Percentiles rank a stretch among this genome's conserved stretches.
Evolutionary conservation across 768 basidiomycete species (phyloP).

Genomic region (Tephrocybe sp.): DNA sequence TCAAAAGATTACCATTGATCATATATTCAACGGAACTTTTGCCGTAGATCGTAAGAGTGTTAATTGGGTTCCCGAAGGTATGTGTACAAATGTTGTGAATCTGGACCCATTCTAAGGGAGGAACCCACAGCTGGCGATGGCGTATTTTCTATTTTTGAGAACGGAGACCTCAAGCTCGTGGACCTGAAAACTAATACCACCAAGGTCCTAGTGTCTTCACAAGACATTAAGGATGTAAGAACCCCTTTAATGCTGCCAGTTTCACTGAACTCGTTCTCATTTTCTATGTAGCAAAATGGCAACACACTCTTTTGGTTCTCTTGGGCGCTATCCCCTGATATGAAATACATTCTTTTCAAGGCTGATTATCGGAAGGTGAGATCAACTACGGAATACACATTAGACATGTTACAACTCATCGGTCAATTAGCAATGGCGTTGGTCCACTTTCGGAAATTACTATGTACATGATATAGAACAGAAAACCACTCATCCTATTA

Average conservation of each 20-base stretch:
- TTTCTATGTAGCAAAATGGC: slow-evolving; percentile 55
- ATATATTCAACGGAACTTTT: slow-evolving; percentile 93
- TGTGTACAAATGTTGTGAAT: slow-evolving; percentile 13
- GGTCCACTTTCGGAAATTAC: slow-evolving; percentile 88
- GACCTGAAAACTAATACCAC: slow-evolving; percentile 77
- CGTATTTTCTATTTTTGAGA: slow-evolving; percentile 67
- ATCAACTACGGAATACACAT: neutral
- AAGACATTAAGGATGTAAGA: slow-evolving; percentile 68
- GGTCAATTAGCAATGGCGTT: slow-evolving; percentile 82
- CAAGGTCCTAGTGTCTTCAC: slow-evolving; percentile 50
- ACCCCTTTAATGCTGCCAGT: neutral
- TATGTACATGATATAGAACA: slow-evolving; percentile 81
- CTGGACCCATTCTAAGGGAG: neutral
- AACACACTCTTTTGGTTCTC: slow-evolving; percentile 43
- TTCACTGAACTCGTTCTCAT: neutral
- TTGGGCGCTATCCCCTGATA: slow-evolving; percentile 89
- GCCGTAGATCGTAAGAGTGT: slow-evolving; percentile 41
- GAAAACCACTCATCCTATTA: slow-evolving; percentile 67
- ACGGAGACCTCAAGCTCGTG: slow-evolving; percentile 71
- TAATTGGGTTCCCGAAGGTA: slow-evolving; percentile 93
- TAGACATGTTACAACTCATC: neutral
- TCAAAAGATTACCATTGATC: slow-evolving; percentile 79
- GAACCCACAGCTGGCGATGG: slow-evolving; percentile 80
- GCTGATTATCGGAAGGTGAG: slow-evolving; percentile 69
- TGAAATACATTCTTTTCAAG: slow-evolving; percentile 85